A percentile compares a stretch with the other conserved stretches of the same genome.
These are phyloP conservation scores for Fraxinus americana DNA, from an alignment of 257 asterid species.

Conservation along the genomic window DNA sequence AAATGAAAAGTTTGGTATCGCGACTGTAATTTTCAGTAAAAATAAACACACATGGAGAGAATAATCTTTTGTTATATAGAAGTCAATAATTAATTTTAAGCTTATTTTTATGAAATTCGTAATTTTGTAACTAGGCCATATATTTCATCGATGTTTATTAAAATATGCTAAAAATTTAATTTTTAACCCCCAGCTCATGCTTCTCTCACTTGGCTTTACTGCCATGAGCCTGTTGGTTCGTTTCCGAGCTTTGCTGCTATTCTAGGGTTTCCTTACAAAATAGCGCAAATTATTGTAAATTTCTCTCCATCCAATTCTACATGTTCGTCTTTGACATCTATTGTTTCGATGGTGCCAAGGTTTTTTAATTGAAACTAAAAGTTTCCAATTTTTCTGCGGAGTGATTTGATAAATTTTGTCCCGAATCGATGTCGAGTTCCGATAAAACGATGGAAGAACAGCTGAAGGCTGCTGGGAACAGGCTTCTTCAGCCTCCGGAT, in stretches of 20 bases:
- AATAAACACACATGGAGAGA: too few species aligned
- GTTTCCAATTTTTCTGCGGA: background rate
- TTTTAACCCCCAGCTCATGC: too few species aligned
- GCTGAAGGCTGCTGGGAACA: slow-evolving; percentile 64
- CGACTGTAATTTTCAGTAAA: too few species aligned
- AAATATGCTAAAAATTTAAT: too few species aligned
- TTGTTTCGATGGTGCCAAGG: background rate
- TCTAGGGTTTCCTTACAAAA: background rate
- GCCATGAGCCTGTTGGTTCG: background rate
- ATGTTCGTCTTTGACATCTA: background rate
- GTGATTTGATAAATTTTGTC: background rate
- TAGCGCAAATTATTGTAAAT: background rate
- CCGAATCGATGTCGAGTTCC: slow-evolving; percentile 21
- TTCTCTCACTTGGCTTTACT: background rate
- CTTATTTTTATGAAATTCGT: too few species aligned
- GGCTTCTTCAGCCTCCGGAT: slow-evolving; percentile 66
- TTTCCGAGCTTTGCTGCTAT: background rate
- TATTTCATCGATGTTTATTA: too few species aligned
- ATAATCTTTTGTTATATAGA: too few species aligned
- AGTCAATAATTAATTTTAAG: too few species aligned
- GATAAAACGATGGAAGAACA: slow-evolving; percentile 55
- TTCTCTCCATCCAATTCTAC: background rate
- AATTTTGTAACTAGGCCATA: too few species aligned
- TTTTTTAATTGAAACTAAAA: background rate
- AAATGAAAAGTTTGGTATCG: too few species aligned